Percentiles rank a stretch among this genome's conserved stretches.
phyloP scores from a whole-genome alignment of 805 yeast species.

The Metschnikowia lunata region DNA sequence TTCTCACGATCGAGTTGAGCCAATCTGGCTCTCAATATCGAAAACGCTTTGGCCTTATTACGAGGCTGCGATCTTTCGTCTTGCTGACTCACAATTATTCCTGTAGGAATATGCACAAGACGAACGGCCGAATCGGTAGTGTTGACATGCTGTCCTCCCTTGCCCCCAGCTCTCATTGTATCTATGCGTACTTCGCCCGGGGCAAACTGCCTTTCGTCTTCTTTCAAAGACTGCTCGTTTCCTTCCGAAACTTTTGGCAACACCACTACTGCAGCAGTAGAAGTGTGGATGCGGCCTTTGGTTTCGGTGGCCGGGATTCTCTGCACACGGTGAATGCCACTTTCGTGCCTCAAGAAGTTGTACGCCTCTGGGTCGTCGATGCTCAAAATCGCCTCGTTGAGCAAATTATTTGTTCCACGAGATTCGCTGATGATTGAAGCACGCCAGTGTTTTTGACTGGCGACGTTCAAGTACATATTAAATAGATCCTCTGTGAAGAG shows the following conservation, averaged over 20 bases:
- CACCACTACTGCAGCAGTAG: conserved; percentile 94
- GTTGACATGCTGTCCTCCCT: conserved; percentile 98
- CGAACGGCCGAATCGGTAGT: conserved; percentile 97
- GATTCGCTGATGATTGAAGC: conserved; percentile 53
- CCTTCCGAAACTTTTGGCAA: conserved; percentile 74
- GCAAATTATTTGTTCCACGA: conserved; percentile 56
- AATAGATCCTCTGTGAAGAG: conserved; percentile 78
- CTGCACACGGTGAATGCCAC: conserved; percentile 96
- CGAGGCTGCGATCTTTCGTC: conserved; percentile 94
- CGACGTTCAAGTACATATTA: conserved; percentile 75
- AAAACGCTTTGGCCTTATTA: conserved; percentile 89
- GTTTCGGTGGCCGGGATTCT: conserved; percentile 90
- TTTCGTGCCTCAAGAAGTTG: conserved; percentile 70
- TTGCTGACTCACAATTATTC: conserved; percentile 83
- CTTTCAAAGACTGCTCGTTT: conserved; percentile 40
- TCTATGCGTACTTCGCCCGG: conserved; percentile 90
- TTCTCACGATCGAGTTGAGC: conserved; percentile 75
- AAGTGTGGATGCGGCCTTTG: conserved; percentile 91
- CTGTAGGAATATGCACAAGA: conserved; percentile 86
- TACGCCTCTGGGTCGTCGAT: conserved; percentile 77
- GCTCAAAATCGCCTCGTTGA: conserved; percentile 67
- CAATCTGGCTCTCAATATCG: conserved; percentile 73
- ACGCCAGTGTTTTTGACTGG: conserved; percentile 64
- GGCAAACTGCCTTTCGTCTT: conserved; percentile 65
- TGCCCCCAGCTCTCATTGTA: conserved; percentile 96